Conservation (phyloP, 2,329 filamentous ascomycete species). For the Sphaceloma murrayae region DNA sequence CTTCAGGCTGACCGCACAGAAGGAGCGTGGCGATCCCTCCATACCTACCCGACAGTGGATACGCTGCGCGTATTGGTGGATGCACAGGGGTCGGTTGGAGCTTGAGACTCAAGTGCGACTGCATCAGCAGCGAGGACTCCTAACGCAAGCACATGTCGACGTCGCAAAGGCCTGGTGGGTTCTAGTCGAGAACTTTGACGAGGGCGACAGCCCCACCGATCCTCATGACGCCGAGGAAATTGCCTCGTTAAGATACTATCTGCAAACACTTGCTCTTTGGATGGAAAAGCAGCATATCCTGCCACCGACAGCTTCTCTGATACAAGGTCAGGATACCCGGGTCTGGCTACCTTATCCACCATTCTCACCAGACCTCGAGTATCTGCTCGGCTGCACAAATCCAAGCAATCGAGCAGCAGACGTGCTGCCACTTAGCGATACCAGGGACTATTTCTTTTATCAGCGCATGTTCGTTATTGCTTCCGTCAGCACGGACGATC, state of each 20-base stretch:
- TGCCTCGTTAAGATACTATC: slow-evolving; percentile 21
- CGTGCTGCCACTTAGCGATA: slow-evolving; percentile 69
- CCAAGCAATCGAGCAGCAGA: slow-evolving; percentile 48
- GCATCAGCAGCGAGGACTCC: slow-evolving; percentile 39
- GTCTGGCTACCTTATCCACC: slow-evolving; percentile 74
- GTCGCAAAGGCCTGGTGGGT: slow-evolving; percentile 82
- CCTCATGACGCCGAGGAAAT: slow-evolving; percentile 16
- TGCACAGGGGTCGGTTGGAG: slow-evolving; percentile 66
- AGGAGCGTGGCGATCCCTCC: slow-evolving; percentile 54
- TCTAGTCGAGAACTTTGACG: slow-evolving; percentile 33
- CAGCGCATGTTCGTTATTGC: slow-evolving; percentile 66
- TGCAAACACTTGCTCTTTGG: slow-evolving; percentile 66
- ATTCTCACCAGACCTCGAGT: slow-evolving; percentile 60
- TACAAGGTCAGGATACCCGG: slow-evolving; percentile 66
- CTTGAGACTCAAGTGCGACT: slow-evolving; percentile 64
- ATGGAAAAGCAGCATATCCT: slow-evolving; percentile 79
- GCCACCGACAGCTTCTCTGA: slow-evolving; percentile 54
- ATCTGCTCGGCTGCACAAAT: slow-evolving; percentile 55
- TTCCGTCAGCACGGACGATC: slow-evolving; percentile 62
- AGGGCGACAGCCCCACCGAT: slow-evolving; percentile 8
- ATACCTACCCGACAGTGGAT: slow-evolving; percentile 52
- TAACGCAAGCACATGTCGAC: slow-evolving; percentile 73
- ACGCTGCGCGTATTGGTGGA: slow-evolving; percentile 78
- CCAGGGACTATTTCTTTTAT: slow-evolving; percentile 63
- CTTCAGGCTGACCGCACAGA: slow-evolving; percentile 69